phyloP scores from a whole-genome alignment of 495 filamentous ascomycete genomes.

The Penicillium coprophilum region DNA sequence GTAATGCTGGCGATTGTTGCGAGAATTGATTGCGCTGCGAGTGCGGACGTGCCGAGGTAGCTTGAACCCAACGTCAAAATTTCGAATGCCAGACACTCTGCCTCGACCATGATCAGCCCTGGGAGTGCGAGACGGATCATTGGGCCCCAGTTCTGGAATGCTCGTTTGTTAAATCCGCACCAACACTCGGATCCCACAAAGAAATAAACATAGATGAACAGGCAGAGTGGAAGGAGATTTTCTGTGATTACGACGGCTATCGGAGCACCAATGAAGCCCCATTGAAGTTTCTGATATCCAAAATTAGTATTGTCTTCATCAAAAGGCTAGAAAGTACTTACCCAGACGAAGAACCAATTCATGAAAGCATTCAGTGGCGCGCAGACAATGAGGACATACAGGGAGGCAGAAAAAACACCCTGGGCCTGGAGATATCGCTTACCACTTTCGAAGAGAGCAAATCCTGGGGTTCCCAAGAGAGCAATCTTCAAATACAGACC shows the following conservation, averaged over 20 bases:
- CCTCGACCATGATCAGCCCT: slow-evolving; percentile 88
- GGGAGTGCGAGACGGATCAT: slow-evolving; percentile 85
- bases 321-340: slow-evolving; percentile 29
- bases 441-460: slow-evolving; percentile 68
- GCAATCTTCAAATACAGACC: slow-evolving; percentile 67
- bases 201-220: slow-evolving; percentile 69
- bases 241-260: slow-evolving; percentile 82
- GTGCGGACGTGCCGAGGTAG: slow-evolving; percentile 65
- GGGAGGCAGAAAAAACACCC: slow-evolving; percentile 66
- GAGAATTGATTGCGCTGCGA: slow-evolving; percentile 70
- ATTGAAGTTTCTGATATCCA: slow-evolving; percentile 54
- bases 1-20: slow-evolving; percentile 59
- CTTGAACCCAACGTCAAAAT: slow-evolving; percentile 71
- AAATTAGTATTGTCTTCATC: slow-evolving; percentile 9
- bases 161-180: slow-evolving; percentile 71
- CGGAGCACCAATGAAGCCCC: slow-evolving; percentile 82
- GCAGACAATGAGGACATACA: slow-evolving; percentile 66
- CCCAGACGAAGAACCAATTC: slow-evolving; percentile 76
- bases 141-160: slow-evolving; percentile 78
- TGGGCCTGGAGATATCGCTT: slow-evolving; percentile 77
- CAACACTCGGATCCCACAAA: slow-evolving; percentile 64
- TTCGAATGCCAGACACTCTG: slow-evolving; percentile 85
- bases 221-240: slow-evolving; percentile 70
- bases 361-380: slow-evolving; percentile 70
- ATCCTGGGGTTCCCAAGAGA: slow-evolving; percentile 65